phyloP scores from a whole-genome alignment of 225 moss, liverwort and hornwort species.

The Physcomitrellopsis africana region DNA sequence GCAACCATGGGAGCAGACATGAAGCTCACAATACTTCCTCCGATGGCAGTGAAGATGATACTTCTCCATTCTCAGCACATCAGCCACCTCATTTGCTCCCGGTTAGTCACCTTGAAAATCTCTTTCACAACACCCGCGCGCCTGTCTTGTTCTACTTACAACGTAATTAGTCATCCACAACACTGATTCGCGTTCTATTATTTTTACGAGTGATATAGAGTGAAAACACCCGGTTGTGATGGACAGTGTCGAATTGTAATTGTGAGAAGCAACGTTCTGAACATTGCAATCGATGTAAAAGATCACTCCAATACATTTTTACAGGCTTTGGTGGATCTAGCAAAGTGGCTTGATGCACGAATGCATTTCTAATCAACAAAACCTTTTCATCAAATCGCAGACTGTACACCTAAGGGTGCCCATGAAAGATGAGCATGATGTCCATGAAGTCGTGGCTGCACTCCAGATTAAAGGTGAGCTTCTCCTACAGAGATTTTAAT shows the following conservation, averaged over 20 bases:
- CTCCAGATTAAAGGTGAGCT: conserved; percentile 47
- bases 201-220: not conserved
- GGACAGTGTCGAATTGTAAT: not conserved
- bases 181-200: conserved; percentile 14
- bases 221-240: conserved; percentile 4
- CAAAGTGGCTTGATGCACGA: not conserved
- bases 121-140: not conserved
- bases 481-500: not conserved
- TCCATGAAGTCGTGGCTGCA: conserved; percentile 50
- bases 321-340: not conserved
- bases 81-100: conserved; percentile 44
- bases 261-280: not conserved
- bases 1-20: conserved; percentile 25
- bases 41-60: conserved; percentile 34
- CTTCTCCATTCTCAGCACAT: conserved; percentile 20
- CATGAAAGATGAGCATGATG: conserved; percentile 49
- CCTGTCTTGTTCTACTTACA: conserved; percentile 5
- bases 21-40: conserved; percentile 37
- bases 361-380: not conserved
- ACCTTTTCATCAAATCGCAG: conserved; percentile 34
- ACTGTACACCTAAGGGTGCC: conserved; percentile 53
- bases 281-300: not conserved
- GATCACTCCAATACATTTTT: not conserved
- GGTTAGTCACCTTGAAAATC: conserved; percentile 32
- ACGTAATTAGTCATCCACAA: not conserved